Evolutionary conservation across 1,284 basidiomycete species (phyloP), one percentile per base, ranked within the genome.

Genomic region (Cryptococcus sp.): DNA sequence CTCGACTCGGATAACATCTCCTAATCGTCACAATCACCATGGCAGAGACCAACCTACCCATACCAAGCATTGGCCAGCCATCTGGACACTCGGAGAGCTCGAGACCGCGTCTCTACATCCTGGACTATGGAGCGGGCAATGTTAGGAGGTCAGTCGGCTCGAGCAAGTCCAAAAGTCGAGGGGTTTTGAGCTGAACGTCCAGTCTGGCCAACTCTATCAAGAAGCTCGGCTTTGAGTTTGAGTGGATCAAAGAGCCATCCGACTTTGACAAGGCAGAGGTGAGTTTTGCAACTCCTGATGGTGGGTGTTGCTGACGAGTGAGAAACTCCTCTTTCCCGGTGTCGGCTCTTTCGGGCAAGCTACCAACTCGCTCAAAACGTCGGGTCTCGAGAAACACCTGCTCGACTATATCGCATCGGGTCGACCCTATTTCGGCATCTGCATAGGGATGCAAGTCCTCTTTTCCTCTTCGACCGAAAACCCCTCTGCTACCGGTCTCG

Each of bases 281-380:
- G 70, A 77, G 91, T 81, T 2, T 7, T 21, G 1, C 26, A 14
- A 26, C 11, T 16, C 23, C n/a, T 6, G 9, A 35, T 12, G 25
- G 22, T 4, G 28, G 23, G 25, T 31, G 19, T 6, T n/a, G 23
- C 22, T 45, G 6, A 22, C 41, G 19, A 22, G 4, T 10, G 26
- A 97, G 94, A 86, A 84, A 74, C 83, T 99, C 65, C 80, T 99
- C 62, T 98, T 99, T 70, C 95, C 95, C 43, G 95, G 95, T n/a
- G 95, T 98, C 37, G 95, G 95, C 23, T 82, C 91, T 6, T 98
- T 97, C 69, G 85, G 86, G 47, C 84, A 85, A 36, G 95, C 94
- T 9, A 84, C 97, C 62, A 77, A 80, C 45, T 84, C 86, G 49
- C 82, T 99, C 41, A 74, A 77, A 36, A 69, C 78, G 16, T 83